Conservation (phyloP, 139 green algal species). For the Tetraselmis striata region DNA sequence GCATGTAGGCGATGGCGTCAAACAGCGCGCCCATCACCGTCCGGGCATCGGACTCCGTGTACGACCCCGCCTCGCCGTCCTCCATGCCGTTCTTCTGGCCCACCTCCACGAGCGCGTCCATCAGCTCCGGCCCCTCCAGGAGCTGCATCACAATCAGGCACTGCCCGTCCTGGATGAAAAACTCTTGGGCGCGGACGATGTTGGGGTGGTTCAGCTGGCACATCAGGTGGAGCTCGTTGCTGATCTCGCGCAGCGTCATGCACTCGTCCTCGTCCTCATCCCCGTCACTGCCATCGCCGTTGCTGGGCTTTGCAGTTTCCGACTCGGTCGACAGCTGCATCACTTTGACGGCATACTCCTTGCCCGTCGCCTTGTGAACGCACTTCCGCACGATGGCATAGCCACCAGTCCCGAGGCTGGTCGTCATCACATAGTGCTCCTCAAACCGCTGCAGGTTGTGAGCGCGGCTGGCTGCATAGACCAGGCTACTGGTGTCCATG, state of each 20-base stretch:
- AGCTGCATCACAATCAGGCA: slow-evolving; percentile 29
- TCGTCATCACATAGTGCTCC: background rate
- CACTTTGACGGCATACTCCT: slow-evolving; percentile 24
- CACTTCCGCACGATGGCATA: slow-evolving; percentile 24
- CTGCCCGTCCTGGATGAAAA: slow-evolving; percentile 9
- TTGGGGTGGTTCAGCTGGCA: slow-evolving; percentile 15
- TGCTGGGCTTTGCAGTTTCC: background rate
- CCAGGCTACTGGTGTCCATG: background rate
- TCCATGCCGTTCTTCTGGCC: background rate
- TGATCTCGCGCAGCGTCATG: slow-evolving; percentile 14
- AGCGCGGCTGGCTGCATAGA: background rate
- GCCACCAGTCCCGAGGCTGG: slow-evolving; percentile 23
- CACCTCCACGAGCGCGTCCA: slow-evolving; percentile 10
- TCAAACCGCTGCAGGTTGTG: background rate
- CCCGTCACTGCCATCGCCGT: background rate
- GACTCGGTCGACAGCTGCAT: slow-evolving; percentile 8
- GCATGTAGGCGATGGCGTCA: slow-evolving; percentile 26
- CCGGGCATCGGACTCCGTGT: background rate
- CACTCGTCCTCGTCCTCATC: background rate
- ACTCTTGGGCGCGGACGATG: slow-evolving; percentile 17
- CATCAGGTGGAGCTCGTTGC: slow-evolving; percentile 26
- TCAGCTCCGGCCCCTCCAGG: slow-evolving; percentile 21
- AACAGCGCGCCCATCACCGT: slow-evolving; percentile 14
- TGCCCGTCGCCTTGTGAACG: slow-evolving; percentile 10
- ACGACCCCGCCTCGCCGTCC: background rate